These are phyloP conservation scores for Penicillium sp. DNA, from an alignment of 2,329 filamentous ascomycete genomes.

Conservation along the genomic window DNA sequence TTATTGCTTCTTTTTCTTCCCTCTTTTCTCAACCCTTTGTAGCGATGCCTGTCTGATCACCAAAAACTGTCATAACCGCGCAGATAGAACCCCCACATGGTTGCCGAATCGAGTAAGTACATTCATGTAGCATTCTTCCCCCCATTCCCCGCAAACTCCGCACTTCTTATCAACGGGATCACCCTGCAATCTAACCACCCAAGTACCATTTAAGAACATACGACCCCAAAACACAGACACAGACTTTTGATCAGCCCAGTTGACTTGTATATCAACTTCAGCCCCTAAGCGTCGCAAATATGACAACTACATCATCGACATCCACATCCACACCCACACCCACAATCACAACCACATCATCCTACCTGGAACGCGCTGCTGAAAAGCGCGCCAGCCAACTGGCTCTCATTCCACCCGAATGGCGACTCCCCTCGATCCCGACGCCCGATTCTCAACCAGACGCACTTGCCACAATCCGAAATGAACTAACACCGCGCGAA, in stretches of 20 bases:
- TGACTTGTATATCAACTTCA: too few species aligned
- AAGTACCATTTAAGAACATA: not conserved
- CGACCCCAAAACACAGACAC: too few species aligned
- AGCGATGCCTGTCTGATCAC: too few species aligned
- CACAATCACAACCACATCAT: not conserved
- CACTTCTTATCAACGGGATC: slow-evolving; percentile 7
- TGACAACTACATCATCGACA: slow-evolving; percentile 1
- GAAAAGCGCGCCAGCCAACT: slow-evolving; percentile 19
- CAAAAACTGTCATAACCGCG: too few species aligned
- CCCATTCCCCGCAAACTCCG: not conserved
- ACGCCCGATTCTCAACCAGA: slow-evolving; percentile 15
- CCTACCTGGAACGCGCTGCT: slow-evolving; percentile 20
- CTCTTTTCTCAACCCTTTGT: too few species aligned
- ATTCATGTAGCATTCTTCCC: too few species aligned
- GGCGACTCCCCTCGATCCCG: slow-evolving; percentile 20
- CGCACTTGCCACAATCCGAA: slow-evolving; percentile 15
- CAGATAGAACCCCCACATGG: too few species aligned
- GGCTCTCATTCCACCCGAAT: slow-evolving; percentile 20
- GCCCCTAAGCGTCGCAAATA: not conserved
- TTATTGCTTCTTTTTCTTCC: too few species aligned
- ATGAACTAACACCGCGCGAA: slow-evolving; percentile 12
- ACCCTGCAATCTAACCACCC: slow-evolving; percentile 1
- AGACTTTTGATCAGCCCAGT: too few species aligned
- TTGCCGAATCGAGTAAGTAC: slow-evolving; percentile 20
- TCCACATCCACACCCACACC: not conserved